phyloP scores from a whole-genome alignment of 2,329 filamentous ascomycete species.

The Penicillium sp. region DNA sequence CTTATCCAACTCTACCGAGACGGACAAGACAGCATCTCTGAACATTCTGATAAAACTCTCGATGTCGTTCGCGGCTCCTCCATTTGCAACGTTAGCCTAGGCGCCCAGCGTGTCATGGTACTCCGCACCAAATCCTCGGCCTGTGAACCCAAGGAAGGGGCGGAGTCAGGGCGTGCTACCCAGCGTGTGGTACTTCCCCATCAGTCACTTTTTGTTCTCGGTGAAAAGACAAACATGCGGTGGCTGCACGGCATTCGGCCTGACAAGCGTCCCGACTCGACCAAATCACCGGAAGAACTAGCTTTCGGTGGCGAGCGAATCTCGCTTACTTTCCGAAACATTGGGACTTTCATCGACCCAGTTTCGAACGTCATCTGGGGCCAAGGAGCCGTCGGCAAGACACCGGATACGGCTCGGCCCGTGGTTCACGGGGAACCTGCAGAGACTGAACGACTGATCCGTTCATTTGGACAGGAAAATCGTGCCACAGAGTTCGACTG shows the following conservation, averaged over 20 bases:
- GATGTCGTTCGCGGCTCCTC: slow-evolving; percentile 76
- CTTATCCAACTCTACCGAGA: slow-evolving; percentile 90
- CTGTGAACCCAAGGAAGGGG: slow-evolving; percentile 21
- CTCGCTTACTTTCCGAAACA: slow-evolving; percentile 82
- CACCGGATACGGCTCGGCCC: slow-evolving; percentile 51
- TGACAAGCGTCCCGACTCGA: slow-evolving; percentile 66
- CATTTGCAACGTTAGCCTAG: slow-evolving; percentile 92
- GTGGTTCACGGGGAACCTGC: slow-evolving; percentile 66
- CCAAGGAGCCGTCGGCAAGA: slow-evolving; percentile 74
- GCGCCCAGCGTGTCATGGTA: slow-evolving; percentile 83
- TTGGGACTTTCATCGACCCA: slow-evolving; percentile 73
- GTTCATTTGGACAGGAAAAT: slow-evolving; percentile 82
- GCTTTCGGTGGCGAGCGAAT: slow-evolving; percentile 74
- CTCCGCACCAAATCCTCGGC: slow-evolving; percentile 63
- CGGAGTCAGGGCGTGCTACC: slow-evolving; percentile 48
- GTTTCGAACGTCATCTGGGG: slow-evolving; percentile 75
- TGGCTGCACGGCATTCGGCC: slow-evolving; percentile 92
- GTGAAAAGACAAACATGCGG: slow-evolving; percentile 70
- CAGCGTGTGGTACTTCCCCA: slow-evolving; percentile 73
- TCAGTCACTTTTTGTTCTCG: slow-evolving; percentile 82
- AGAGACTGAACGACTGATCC: slow-evolving; percentile 61
- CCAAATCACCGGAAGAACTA: slow-evolving; percentile 65
- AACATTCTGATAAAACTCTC: slow-evolving; percentile 94
- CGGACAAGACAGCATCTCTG: slow-evolving; percentile 85
- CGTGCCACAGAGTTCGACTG: slow-evolving; percentile 65